Percentiles rank a stretch among this genome's conserved stretches.
phyloP scores from a whole-genome alignment of 345 rosid genomes.

The Rhizophora apiculata region DNA sequence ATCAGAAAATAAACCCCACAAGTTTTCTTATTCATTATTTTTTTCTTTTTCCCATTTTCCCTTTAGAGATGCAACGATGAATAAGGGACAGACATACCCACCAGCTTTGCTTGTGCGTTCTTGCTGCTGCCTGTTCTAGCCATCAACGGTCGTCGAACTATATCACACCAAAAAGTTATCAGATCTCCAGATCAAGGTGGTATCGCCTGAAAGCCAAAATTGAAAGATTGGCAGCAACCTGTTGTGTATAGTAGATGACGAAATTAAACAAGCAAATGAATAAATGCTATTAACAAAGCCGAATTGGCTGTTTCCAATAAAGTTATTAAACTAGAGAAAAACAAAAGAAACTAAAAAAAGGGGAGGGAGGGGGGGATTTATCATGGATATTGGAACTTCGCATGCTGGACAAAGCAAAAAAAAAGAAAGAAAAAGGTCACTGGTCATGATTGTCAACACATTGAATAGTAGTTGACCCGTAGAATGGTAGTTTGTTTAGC shows the following conservation, averaged over 20 bases:
- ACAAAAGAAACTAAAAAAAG: too few relatives aligned
- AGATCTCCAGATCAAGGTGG: not conserved
- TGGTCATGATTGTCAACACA: not conserved
- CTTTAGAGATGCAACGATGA: not conserved
- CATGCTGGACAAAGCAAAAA: not conserved
- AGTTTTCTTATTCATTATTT: not conserved
- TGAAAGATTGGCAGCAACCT: not conserved
- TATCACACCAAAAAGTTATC: not conserved
- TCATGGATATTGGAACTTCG: not conserved
- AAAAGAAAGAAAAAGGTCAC: not conserved
- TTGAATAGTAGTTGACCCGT: not conserved
- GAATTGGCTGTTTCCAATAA: not conserved
- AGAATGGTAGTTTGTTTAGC: not conserved
- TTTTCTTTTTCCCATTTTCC: not conserved
- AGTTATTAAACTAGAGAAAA: not conserved
- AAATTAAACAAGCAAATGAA: not conserved
- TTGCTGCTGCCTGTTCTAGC: conserved; percentile 57
- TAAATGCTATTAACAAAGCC: not conserved
- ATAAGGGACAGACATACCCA: conserved; percentile 57
- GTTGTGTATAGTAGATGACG: not conserved
- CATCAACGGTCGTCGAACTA: conserved; percentile 26
- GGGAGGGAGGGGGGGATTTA: too few relatives aligned
- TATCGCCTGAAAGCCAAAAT: not conserved
- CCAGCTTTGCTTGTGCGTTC: conserved; percentile 89
- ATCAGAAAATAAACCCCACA: not conserved